Evolutionary conservation across 345 rosid species (phyloP).

Genomic region (Cardiospermum halicacabum): DNA sequence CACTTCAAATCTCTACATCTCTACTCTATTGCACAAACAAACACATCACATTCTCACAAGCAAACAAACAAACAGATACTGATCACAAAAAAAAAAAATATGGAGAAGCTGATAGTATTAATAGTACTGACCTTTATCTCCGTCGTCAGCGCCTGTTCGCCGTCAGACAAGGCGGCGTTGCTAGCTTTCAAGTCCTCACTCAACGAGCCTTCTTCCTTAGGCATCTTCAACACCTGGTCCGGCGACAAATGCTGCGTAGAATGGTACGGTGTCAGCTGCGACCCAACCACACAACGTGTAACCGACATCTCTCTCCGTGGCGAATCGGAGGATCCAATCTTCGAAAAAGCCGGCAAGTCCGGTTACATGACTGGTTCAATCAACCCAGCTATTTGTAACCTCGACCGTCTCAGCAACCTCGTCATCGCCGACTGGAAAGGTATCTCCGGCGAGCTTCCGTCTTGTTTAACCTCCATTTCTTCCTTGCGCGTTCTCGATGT

Average conservation of each 20-base stretch:
- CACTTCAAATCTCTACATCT: not conserved
- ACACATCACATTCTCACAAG: not conserved
- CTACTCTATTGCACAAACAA: not conserved
- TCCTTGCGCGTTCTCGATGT: conserved; percentile 76
- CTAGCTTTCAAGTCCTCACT: conserved; percentile 56
- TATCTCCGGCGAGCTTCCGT: conserved; percentile 65
- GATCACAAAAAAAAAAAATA: too few relatives aligned
- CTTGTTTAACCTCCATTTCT: conserved; percentile 51
- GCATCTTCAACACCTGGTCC: conserved; percentile 71
- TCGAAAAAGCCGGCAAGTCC: conserved; percentile 61
- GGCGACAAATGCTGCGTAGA: conserved; percentile 56
- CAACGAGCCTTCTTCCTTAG: conserved; percentile 64
- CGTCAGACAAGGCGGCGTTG: conserved; percentile 56
- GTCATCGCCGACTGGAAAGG: conserved; percentile 88
- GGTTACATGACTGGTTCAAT: conserved; percentile 87
- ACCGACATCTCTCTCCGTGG: conserved; percentile 81
- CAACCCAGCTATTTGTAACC: conserved; percentile 65
- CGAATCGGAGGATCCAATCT: conserved; percentile 86
- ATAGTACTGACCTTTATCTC: conserved; percentile 23
- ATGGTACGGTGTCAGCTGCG: conserved; percentile 88
- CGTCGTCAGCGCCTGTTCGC: conserved; percentile 40
- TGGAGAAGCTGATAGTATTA: conserved; percentile 20
- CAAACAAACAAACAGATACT: conserved; percentile 2
- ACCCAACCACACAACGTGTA: conserved; percentile 63
- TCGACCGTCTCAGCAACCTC: conserved; percentile 54